Evolutionary conservation across 441 rosid species (phyloP), one percentile per base, ranked within the genome.

Genomic region (Aleurites moluccanus): DNA sequence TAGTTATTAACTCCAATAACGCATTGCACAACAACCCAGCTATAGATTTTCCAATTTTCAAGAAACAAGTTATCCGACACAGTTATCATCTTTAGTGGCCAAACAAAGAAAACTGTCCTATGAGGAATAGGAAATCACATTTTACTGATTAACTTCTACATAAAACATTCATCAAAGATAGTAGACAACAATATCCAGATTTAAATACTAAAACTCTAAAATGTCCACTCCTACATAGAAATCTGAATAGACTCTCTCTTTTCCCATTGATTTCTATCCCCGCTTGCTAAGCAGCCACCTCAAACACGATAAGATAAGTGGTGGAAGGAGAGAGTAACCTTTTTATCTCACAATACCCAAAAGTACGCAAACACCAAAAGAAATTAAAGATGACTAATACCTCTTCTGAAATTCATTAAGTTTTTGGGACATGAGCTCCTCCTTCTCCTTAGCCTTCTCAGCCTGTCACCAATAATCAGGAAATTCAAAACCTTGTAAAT

Each of bases 401-500:
- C 96, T 90, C 65, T 69, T 83, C 82, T 90, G 85, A 57, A 83
- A 80, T 72, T 89, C 94, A 64, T 80, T 77, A 71, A 86, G 87
- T 77, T 85, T 88, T 80, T 78, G 85, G 67, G 89, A 84, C 88
- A 91, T 83, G 56, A 84, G 67, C 83, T 94, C 98, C 81, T 90
- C 94, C 67, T 91, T 86, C 77, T 96, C 99, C 83, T 80, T 92
- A 59, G 99, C 98, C 84, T 96, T 94, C 81, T 92, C 98, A 72
- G 97, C 98, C 99, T 96, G 86, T 75, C 78, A 78, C 70, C 73
- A 76, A 63, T 72, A 69, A 27, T 50, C 49, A 57, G 14, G 38
- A 72, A 38, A 28, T 61, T 69, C n/a, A 80, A 60, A 73, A 25
- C 49, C 66, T 78, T 40, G 44, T 15, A 67, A 28, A 73, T 59